Evolutionary conservation across 2,329 filamentous ascomycete genomes (phyloP), one percentile per base, ranked within the genome.

Genomic region (Aspergillus hiratsukae): DNA sequence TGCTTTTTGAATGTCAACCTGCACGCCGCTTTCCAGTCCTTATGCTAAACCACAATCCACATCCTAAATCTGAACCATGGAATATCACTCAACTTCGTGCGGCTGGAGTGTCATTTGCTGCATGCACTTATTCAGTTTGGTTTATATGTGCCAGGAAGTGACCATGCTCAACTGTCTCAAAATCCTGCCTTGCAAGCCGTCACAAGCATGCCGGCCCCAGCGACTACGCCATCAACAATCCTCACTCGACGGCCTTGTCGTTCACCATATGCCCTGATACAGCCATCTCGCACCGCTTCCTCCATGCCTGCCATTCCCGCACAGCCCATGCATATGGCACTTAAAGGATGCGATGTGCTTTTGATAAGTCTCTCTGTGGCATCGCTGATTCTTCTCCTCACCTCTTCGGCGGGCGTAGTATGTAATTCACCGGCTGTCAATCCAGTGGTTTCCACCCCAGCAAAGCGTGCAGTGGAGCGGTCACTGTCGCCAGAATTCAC

Each of bases 221-320:
- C 70, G 60, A 73, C 67, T 6, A 76, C 72, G 0, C 91, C 91
- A 72, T 97, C 92, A 5, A 97, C 78, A 59, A 97, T 85, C 66
- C 82, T 83, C 3, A 95, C 77, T 27, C 77, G 76, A 54, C 77
- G 73, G 0, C 83, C 88, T 48, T 80, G 78, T 10, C 80, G 74
- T n/a, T 80, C 71, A 1, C 88, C 88, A 55, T 87, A 80, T 51
- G 83, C 79, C 56, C 88, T 84, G 0, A 82, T 66, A 37, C 89
- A 88, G 0, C 87, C 87, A 46, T 83, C 80, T 35, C 87, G 81
- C 41, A 97, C 91, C 57, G 87, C 87, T 43, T 84, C 79, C 64
- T 94, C 88, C 75, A 97, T 81, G 0, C 91, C 92, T 1, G 87
- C 87, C 92, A 97, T 96, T 0, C 91, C 92, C 2, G 90, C 92